Evolutionary conservation across 148 eudicot genomes (phyloP).

Genomic region (Arbutus unedo): DNA sequence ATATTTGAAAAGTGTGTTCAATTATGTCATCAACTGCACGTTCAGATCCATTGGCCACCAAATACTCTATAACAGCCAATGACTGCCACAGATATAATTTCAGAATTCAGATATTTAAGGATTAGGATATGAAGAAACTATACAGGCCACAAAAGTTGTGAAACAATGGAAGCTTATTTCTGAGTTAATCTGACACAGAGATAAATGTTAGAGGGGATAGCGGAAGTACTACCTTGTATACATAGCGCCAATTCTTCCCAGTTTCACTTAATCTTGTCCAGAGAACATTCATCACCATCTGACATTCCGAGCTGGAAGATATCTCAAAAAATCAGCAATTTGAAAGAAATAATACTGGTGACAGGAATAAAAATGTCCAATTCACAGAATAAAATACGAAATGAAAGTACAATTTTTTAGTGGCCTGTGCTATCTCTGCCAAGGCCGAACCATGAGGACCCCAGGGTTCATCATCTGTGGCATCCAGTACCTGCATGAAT

Average conservation of each 20-base stretch:
- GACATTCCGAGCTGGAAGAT: constrained; percentile 74
- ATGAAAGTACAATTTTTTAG: constrained; percentile 68
- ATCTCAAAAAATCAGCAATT: constrained; percentile 19
- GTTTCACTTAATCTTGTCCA: constrained; percentile 93
- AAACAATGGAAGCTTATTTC: not conserved
- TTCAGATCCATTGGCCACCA: constrained; percentile 93
- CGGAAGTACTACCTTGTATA: constrained; percentile 63
- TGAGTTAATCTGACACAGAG: not conserved
- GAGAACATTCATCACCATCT: constrained; percentile 93
- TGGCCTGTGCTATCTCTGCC: constrained; percentile 87
- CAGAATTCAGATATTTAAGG: constrained; percentile 10
- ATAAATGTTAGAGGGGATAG: constrained; percentile 2
- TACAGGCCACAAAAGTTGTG: not conserved
- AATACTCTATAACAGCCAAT: constrained; percentile 92
- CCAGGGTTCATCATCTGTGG: constrained; percentile 95
- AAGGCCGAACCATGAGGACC: constrained; percentile 97
- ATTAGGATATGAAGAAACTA: not conserved
- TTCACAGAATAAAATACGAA: constrained; percentile 14
- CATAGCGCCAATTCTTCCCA: constrained; percentile 84
- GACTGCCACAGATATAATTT: constrained; percentile 42
- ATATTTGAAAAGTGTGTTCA: constrained; percentile 93
- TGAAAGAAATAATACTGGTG: constrained; percentile 1
- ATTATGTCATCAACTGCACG: constrained; percentile 97
- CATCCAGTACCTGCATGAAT: constrained; percentile 73
- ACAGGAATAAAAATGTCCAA: constrained; percentile 14